Conservation (phyloP, 2,329 filamentous ascomycete genomes). For the Cytospora piceae region DNA sequence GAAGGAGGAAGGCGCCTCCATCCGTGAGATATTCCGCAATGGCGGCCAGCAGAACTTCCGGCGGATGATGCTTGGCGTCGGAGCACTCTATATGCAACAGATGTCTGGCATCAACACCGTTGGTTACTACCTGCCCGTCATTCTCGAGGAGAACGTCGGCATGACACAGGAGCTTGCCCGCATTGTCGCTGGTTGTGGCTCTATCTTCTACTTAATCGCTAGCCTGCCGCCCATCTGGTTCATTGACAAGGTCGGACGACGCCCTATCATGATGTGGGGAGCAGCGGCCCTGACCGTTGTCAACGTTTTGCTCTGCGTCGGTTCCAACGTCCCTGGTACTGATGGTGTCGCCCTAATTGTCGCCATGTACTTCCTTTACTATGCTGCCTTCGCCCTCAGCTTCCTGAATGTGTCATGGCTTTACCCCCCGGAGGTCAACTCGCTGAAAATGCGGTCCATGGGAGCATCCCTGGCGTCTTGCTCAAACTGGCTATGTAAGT, state of each 20-base stretch:
- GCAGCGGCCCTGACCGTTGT: constrained; percentile 10
- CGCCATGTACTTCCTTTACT: constrained; percentile 28
- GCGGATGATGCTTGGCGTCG: constrained; percentile 21
- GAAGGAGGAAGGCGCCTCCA: constrained; percentile 4
- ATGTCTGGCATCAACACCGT: constrained; percentile 21
- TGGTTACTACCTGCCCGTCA: constrained; percentile 22
- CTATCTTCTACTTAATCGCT: constrained; percentile 15
- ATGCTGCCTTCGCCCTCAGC: constrained; percentile 26
- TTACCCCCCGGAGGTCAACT: constrained; percentile 28
- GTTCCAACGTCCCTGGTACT: constrained; percentile 15
- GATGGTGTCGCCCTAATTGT: constrained; percentile 29
- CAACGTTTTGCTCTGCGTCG: constrained; percentile 19
- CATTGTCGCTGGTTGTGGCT: constrained; percentile 18
- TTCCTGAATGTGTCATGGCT: constrained; percentile 26
- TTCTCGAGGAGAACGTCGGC: constrained; percentile 21
- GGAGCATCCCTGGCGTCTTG: constrained; percentile 34
- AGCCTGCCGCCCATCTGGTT: constrained; percentile 23
- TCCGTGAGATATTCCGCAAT: constrained; percentile 18
- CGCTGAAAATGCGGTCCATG: constrained; percentile 26
- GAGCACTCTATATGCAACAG: constrained; percentile 20
- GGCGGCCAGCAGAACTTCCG: constrained; percentile 23
- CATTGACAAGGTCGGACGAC: constrained; percentile 19
- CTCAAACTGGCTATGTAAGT: constrained; percentile 34
- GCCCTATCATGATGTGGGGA: constrained; percentile 19
- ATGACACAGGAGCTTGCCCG: constrained; percentile 11